Evolutionary conservation across 768 basidiomycete genomes (phyloP), one percentile per base, ranked within the genome.

Genomic region (Exsudoporus frostii): DNA sequence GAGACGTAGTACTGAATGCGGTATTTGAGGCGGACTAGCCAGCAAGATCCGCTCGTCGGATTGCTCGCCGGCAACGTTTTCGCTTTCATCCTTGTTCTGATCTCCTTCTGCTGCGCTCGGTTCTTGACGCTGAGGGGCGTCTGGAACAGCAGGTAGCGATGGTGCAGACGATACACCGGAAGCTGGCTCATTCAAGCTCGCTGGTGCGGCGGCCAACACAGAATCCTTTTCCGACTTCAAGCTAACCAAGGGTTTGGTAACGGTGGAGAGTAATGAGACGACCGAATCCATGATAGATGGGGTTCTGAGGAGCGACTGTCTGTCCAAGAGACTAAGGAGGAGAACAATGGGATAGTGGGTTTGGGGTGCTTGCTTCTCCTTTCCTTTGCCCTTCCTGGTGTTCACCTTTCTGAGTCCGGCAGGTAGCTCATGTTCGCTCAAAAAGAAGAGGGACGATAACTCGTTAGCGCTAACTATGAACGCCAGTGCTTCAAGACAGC

Each of bases 231-330:
- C 69, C 6, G 81, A 79, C 58, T 83, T 88, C 41, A 92, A 70
- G 39, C 76, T 81, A 7, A 80, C 73, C 22, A 98, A 74, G 5
- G 95, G 92, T 52, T 88, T 83, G 17, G 95, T 98, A 44, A 99
- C 86, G 1, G 85, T 88, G 2, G 91, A 90, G 22, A 99, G 79
- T 5, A 99, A 79, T 5, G 82, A 79, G 4, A 97, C 95, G 11
- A 98, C 85, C 1, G 90, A 87, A 67, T 98, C 97, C 79, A 98
- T 90, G 66, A 97, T 90, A 3, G 88, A 83, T 2, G 93, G 86
- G 0, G 93, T 91, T 65, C 85, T 86, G 38, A 98, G 81, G 19
- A 99, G 77, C 1, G 85, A 82, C 55, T 91, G 86, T 3, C 92
- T 83, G 63, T 98, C 95, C 47, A 99, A 79, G 13, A 99, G 78